Base-by-base conservation (phyloP, 768 basidiomycete genomes). In the Terana coerulea region DNA sequence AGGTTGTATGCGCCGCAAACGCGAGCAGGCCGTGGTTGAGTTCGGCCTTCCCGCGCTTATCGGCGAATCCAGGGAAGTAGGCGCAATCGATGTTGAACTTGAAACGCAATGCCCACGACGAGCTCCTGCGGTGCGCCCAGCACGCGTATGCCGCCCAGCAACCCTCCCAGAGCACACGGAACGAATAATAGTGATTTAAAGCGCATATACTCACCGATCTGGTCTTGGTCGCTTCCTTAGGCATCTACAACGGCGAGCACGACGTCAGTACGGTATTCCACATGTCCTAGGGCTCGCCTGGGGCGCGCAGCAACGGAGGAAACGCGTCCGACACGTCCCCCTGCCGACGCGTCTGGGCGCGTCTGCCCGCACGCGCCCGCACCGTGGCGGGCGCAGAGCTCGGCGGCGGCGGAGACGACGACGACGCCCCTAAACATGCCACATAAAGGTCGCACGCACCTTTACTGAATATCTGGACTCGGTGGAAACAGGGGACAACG, bases 171-270 rank as follows among this genome's bases (percentile, higher is more conserved):
- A 30, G 29, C 19, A 22, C 22, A 5, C 6, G 8, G 26, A 25
- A 19, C 21, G 28, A 17, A 28, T 25, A 43, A 22, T 28, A 36
- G 25, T 15, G 6, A 19, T 4, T 28, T 59, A 58, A 53, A 50
- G 36, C 45, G 21, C 49, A 56, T 25, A 64, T 21, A 67, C 80
- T 57, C 53, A 88, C 86, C 74, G 81, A 87, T 58, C 83, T 74
- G 56, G 83, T 70, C 71, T 87, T 85, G 35, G 81, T 72, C 33
- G 79, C 68, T 68, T 82, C 87, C 69, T 89, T 91, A 59, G 88
- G 88, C 89, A 90, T 91, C 84, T 81, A 63, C 59, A 53, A 63
- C 48, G 59, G 60, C 49, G 60, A 62, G 62, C 63, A 54, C 56
- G 57, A 59, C 26, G 57, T 75, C 55, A 76, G 69, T 49, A 60